Evolutionary conservation across 768 basidiomycete species (phyloP).

Genomic region (Tulasnella sp.): DNA sequence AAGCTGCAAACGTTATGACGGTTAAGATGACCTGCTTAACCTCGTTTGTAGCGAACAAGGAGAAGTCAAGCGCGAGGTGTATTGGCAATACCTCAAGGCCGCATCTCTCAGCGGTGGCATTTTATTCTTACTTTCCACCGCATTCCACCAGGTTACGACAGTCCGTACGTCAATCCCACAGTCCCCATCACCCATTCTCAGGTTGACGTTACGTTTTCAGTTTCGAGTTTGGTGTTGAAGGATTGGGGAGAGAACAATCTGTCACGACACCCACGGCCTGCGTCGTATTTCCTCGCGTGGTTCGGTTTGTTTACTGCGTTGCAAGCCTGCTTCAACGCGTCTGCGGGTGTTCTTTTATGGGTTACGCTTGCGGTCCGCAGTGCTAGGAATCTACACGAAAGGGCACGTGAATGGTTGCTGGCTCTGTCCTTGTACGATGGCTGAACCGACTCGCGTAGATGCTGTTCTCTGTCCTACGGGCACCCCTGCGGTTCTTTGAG

Average conservation of each 20-base stretch:
- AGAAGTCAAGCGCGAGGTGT: conserved; percentile 64
- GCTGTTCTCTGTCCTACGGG: conserved; percentile 65
- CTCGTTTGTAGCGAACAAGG: conserved; percentile 51
- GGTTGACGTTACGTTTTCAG: neutral
- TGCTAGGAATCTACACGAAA: conserved; percentile 63
- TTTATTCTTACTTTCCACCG: conserved; percentile 42
- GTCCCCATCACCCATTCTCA: neutral
- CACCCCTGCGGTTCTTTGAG: conserved; percentile 84
- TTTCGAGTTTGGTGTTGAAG: conserved; percentile 42
- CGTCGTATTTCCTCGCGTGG: conserved; percentile 41
- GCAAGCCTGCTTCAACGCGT: conserved; percentile 41
- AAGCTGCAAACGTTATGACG: conserved; percentile 44
- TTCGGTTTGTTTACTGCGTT: conserved; percentile 59
- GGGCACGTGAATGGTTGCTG: conserved; percentile 35
- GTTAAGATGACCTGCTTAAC: conserved; percentile 40
- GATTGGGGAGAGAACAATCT: conserved; percentile 74
- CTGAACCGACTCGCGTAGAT: conserved; percentile 37
- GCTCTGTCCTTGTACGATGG: neutral
- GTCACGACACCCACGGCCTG: conserved; percentile 41
- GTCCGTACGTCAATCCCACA: conserved; percentile 27
- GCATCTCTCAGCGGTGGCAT: conserved; percentile 63
- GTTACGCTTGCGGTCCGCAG: conserved; percentile 66
- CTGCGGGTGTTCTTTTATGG: conserved; percentile 54
- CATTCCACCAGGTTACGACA: conserved; percentile 44
- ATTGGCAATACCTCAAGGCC: conserved; percentile 62